Percentiles rank a stretch among this genome's conserved stretches.
Conservation (phyloP, 306 rosid genomes). For the Castanopsis chinensis region DNA sequence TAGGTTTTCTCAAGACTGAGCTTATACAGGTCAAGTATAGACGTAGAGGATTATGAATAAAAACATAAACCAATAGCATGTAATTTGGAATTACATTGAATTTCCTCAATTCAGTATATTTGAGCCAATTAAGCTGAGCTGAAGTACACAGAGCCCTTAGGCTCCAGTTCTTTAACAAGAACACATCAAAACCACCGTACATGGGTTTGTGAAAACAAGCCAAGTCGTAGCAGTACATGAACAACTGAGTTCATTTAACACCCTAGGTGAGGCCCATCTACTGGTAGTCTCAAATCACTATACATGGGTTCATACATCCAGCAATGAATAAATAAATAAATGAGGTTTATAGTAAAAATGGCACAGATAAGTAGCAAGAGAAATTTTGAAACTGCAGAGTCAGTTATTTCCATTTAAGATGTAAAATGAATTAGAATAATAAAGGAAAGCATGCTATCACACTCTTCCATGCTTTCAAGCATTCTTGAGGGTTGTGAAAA, state of each 20-base stretch:
- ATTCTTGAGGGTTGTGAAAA: background rate
- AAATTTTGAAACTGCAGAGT: background rate
- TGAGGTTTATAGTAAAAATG: background rate
- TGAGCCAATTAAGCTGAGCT: background rate
- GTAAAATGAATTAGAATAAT: slow-evolving; percentile 16
- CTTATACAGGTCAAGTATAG: background rate
- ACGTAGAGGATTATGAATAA: background rate
- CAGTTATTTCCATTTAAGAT: background rate
- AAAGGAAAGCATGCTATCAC: slow-evolving; percentile 1
- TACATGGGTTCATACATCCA: background rate
- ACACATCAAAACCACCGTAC: background rate
- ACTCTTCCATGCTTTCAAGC: background rate
- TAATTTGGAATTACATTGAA: background rate
- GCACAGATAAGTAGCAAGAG: background rate
- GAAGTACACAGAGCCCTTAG: background rate
- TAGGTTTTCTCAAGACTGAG: background rate
- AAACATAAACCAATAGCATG: background rate
- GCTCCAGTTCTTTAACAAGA: background rate
- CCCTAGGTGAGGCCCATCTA: background rate
- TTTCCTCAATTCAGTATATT: background rate
- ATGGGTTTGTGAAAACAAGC: background rate
- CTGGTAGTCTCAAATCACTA: background rate
- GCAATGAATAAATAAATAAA: background rate
- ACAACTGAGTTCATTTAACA: background rate
- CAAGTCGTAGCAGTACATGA: background rate